Percentiles rank a stretch among this genome's conserved stretches.
Conservation (phyloP, 2,329 filamentous ascomycete genomes). For the Penicillium sp. region DNA sequence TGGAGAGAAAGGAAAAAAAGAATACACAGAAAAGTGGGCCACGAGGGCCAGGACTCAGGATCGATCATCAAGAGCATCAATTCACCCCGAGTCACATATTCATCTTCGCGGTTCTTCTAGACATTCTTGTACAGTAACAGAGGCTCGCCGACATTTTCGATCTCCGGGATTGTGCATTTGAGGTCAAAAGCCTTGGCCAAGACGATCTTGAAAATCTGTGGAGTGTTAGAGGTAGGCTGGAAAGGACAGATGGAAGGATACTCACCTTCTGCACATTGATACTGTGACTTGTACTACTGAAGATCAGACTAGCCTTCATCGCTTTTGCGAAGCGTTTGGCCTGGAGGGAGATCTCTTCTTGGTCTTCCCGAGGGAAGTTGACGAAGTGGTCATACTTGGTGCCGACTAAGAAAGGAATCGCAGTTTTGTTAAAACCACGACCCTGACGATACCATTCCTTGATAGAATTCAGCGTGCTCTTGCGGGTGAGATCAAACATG, state of each 20-base stretch:
- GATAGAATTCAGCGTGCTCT: constrained; percentile 98
- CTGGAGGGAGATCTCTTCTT: constrained; percentile 98
- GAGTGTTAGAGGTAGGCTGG: constrained; percentile 1
- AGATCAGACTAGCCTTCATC: constrained; percentile 96
- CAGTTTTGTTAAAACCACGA: constrained; percentile 98
- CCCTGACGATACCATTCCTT: constrained; percentile 99
- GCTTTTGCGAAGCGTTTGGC: constrained; percentile 95
- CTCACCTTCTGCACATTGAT: constrained; percentile 98
- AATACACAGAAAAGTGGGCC: constrained; percentile 17
- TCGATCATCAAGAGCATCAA: constrained; percentile 35
- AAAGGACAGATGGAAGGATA: constrained; percentile 4
- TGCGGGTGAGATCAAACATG: constrained; percentile 98
- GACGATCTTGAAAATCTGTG: constrained; percentile 98
- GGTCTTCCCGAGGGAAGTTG: constrained; percentile 94
- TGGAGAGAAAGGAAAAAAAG: constrained; percentile 11
- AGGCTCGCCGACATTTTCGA: constrained; percentile 96
- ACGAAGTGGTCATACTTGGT: constrained; percentile 99
- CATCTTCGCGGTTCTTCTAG: constrained; percentile 21
- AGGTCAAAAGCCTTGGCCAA: constrained; percentile 97
- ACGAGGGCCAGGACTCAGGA: constrained; percentile 17
- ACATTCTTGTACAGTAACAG: constrained; percentile 78
- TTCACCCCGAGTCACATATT: constrained; percentile 38
- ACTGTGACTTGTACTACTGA: constrained; percentile 97
- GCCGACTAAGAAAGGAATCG: constrained; percentile 95
- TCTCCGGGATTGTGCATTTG: constrained; percentile 98